Conservation (phyloP, 345 rosid species). For the Lepidium didymum region DNA sequence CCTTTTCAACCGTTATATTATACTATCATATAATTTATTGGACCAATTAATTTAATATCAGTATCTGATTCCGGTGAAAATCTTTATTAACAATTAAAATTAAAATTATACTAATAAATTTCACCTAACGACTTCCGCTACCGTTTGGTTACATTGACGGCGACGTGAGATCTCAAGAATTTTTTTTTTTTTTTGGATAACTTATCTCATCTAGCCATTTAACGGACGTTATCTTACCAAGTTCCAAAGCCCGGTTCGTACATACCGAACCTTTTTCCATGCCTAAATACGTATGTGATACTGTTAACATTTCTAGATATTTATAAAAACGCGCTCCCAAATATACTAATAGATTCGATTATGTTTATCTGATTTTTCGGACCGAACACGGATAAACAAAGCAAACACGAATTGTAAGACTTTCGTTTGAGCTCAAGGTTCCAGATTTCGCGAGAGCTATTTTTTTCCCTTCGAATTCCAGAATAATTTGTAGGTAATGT, state of each 20-base stretch:
- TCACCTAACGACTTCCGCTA: conserved; percentile 6
- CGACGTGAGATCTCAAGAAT: background rate
- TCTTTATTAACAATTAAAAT: background rate
- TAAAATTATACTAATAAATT: background rate
- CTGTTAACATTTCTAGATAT: background rate
- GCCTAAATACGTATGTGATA: background rate
- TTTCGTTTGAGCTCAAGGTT: conserved; percentile 14
- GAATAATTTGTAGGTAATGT: conserved; percentile 8
- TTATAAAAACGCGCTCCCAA: conserved; percentile 21
- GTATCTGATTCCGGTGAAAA: background rate
- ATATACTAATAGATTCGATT: background rate
- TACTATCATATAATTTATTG: background rate
- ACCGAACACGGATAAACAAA: conserved; percentile 10
- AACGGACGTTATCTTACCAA: conserved; percentile 20
- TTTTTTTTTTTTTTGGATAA: no score
- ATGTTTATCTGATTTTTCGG: conserved; percentile 9
- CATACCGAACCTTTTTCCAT: background rate
- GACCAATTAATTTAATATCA: background rate
- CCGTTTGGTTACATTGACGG: conserved; percentile 1
- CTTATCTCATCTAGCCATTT: conserved; percentile 18
- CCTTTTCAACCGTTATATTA: background rate
- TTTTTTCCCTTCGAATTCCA: background rate
- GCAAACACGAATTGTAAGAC: conserved; percentile 4
- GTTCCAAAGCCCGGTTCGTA: conserved; percentile 15
- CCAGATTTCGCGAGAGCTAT: conserved; percentile 2